Evolutionary conservation across 108 stramenopile species (phyloP).

Genomic region (Conticribra guillardii): DNA sequence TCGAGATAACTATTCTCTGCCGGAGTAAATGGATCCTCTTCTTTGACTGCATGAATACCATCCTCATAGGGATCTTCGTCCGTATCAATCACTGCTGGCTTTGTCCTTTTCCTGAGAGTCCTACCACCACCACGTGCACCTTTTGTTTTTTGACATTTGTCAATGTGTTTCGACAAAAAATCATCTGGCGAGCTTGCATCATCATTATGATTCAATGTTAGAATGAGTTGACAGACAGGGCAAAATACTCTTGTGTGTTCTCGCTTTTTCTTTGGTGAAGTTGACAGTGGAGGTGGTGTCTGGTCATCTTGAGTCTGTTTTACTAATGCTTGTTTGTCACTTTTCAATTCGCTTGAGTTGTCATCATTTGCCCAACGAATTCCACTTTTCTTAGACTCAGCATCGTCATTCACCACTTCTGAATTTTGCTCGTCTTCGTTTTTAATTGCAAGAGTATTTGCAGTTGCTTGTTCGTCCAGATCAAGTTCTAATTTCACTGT

Average conservation of each 20-base stretch:
- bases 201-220: conserved; percentile 16
- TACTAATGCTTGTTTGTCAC: neutral
- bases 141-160: conserved; percentile 39
- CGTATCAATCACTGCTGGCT: conserved; percentile 19
- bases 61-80: conserved; percentile 27
- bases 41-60: too few relatives aligned
- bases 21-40: too few relatives aligned
- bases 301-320: neutral
- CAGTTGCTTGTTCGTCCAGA: too few relatives aligned
- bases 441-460: conserved; percentile 8
- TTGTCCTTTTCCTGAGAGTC: conserved; percentile 32
- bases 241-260: conserved; percentile 47
- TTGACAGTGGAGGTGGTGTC: neutral
- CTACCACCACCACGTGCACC: conserved; percentile 16
- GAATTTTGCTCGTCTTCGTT: neutral
- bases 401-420: conserved; percentile 1
- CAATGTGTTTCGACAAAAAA: conserved; percentile 48
- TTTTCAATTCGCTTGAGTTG: neutral
- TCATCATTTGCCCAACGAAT: conserved; percentile 22
- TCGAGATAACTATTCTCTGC: too few relatives aligned
- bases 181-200: conserved; percentile 32
- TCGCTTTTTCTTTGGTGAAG: conserved; percentile 7
- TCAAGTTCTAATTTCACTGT: too few relatives aligned
- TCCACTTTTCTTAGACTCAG: conserved; percentile 19
- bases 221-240: conserved; percentile 41